A percentile compares a stretch with the other conserved stretches of the same genome.
Conservation (phyloP, 768 basidiomycete genomes). For the Suillus ampliporus region DNA sequence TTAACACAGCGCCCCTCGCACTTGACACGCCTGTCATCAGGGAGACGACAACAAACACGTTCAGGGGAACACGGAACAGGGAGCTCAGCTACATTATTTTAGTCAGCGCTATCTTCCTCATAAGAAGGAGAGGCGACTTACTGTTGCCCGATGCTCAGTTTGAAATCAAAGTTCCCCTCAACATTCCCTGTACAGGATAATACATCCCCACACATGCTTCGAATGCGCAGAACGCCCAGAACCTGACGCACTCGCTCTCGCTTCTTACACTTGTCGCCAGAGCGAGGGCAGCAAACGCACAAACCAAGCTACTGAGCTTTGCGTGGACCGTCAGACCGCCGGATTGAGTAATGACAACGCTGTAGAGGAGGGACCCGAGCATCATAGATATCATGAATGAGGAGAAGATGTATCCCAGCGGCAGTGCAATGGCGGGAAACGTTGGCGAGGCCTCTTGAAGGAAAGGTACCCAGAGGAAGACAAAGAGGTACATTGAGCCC, state of each 20-base stretch:
- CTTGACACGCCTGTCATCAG: conserved; percentile 72
- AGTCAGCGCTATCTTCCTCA: conserved; percentile 8
- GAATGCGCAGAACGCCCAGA: conserved; percentile 77
- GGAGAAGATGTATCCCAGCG: conserved; percentile 81
- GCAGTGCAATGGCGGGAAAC: conserved; percentile 48
- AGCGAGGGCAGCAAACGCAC: conserved; percentile 60
- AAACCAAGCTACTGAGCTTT: conserved; percentile 68
- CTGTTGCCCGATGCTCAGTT: conserved; percentile 80
- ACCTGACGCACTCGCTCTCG: conserved; percentile 53
- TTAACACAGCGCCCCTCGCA: conserved; percentile 64
- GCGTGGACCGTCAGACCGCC: conserved; percentile 59
- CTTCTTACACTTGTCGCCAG: conserved; percentile 56
- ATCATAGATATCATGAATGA: conserved; percentile 85
- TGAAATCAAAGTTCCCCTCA: conserved; percentile 66
- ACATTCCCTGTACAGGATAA: conserved; percentile 79
- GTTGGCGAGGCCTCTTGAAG: conserved; percentile 63
- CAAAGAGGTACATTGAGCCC: conserved; percentile 86
- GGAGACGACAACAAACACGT: conserved; percentile 73
- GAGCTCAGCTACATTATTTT: conserved; percentile 56
- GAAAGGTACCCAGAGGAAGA: conserved; percentile 82
- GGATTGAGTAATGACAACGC: conserved; percentile 43
- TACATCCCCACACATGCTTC: conserved; percentile 83
- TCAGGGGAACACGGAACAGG: conserved; percentile 76
- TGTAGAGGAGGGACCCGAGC: conserved; percentile 77
- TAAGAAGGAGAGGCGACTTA: conserved; percentile 37